A percentile compares a stretch with the other conserved stretches of the same genome.
phyloP scores from a whole-genome alignment of 2,329 filamentous ascomycete genomes.

The Zymoseptoria ardabiliae region DNA sequence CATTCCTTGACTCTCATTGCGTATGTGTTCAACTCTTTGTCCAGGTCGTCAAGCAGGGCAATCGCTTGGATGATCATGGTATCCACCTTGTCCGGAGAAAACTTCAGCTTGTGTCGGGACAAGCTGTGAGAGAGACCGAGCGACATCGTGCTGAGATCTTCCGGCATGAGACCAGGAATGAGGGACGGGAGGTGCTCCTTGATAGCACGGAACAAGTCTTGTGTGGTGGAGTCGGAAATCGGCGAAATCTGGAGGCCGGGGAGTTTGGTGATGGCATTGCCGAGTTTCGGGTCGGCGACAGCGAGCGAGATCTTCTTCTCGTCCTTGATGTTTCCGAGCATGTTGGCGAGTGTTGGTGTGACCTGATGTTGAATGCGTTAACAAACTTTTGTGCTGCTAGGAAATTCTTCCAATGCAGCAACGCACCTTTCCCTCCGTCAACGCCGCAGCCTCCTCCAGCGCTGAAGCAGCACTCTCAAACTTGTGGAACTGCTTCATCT shows the following conservation, averaged over 20 bases:
- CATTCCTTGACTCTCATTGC: conserved; percentile 99
- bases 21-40: conserved; percentile 98
- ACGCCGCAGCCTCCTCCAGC: conserved; percentile 78
- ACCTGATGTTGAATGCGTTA: conserved; percentile 41
- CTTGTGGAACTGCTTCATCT: conserved; percentile 95
- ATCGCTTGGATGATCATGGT: conserved; percentile 99
- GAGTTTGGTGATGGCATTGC: conserved; percentile 84
- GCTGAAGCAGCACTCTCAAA: conserved; percentile 90
- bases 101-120: conserved; percentile 96
- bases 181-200: conserved; percentile 83
- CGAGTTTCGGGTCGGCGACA: conserved; percentile 86
- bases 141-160: conserved; percentile 88
- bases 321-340: conserved; percentile 86
- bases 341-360: conserved; percentile 70
- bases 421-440: conserved; percentile 74
- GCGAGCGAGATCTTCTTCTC: conserved; percentile 96
- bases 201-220: conserved; percentile 90
- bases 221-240: conserved; percentile 72
- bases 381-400: not conserved
- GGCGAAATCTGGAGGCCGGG: conserved; percentile 79
- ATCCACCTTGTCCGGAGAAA: conserved; percentile 96
- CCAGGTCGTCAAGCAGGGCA: conserved; percentile 84
- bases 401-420: not conserved
- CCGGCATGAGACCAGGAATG: conserved; percentile 76
- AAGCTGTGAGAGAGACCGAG: conserved; percentile 95